Base-by-base conservation (phyloP, 169 alveolate species). In the Plasmodium fragile region DNA sequence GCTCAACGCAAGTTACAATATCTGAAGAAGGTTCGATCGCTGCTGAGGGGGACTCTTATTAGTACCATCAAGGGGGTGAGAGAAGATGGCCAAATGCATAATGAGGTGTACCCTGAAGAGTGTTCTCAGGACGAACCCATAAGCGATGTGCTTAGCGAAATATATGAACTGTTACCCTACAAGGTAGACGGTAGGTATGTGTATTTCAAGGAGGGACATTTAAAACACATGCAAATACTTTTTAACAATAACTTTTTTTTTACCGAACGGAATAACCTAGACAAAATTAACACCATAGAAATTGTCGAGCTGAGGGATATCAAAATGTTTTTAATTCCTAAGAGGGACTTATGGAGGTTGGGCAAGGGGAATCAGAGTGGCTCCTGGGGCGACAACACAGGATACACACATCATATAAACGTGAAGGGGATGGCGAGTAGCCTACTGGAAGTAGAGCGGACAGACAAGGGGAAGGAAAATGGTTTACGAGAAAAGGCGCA, bases 121-220 rank as follows among this genome's bases (percentile, higher is more conserved):
- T 22, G 11, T 30, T 34, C 10, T n/a, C n/a, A 4, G 16, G 18
- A 81, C 25, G 89, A 53, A 25, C 11, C 4, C 41, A 53, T 55
- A 25, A 81, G 41, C 7, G 72, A 28, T 4, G 25, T 81, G 25
- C 59, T 41, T 4, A 81, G 59, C 25, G 41, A 81, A 13, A 16
- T 81, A 55, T 81, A 10, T n/a, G 13, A 49, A 10, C 43, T 30
- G 13, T 30, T 81, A 7, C 90, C 90, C 36, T 81, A 55, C 70
- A n/a, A 41, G 70, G 41, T 30, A 28, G 25, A 81, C 53, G 65
- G 39, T 4, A 81, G 32, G 39, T 81, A 81, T 32, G 32, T 53
- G 4, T 81, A 81, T 34, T 81, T 81, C 39, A 81, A 81, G 39
- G 90, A 81, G 69, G 90, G 90, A 3, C 90, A 81, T 53, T 52